A percentile compares a stretch with the other conserved stretches of the same genome.
Conservation (phyloP, 192 early-diverging fungal genomes). For the Mortierella hygrophila region DNA sequence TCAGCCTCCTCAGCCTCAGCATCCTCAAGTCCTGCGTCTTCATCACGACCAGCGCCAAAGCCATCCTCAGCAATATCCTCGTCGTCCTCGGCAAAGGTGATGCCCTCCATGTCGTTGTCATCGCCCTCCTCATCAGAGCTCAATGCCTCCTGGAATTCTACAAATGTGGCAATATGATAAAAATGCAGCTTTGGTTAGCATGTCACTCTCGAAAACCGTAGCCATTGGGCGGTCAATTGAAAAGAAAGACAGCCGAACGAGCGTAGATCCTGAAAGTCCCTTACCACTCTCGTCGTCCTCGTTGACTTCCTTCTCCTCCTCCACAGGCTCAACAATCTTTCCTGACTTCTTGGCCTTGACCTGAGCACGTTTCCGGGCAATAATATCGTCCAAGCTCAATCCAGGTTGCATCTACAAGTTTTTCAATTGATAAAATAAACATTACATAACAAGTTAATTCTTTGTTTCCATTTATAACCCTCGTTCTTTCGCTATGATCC, state of each 20-base stretch:
- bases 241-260: not conserved
- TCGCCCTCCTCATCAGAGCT: slow-evolving; percentile 51
- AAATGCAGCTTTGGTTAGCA: not conserved
- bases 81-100: slow-evolving; percentile 37
- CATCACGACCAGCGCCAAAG: slow-evolving; percentile 55
- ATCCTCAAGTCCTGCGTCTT: slow-evolving; percentile 45
- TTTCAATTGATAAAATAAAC: not conserved
- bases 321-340: slow-evolving; percentile 52
- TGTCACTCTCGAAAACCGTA: not conserved
- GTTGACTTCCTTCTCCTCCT: slow-evolving; percentile 45
- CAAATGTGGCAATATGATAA: slow-evolving; percentile 14
- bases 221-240: not conserved
- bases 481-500: not conserved
- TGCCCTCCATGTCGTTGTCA: slow-evolving; percentile 40
- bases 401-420: slow-evolving; percentile 43
- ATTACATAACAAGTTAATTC: not conserved
- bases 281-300: slow-evolving; percentile 55
- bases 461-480: not conserved
- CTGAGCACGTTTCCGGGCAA: slow-evolving; percentile 38
- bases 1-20: slow-evolving; percentile 46
- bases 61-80: slow-evolving; percentile 53
- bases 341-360: slow-evolving; percentile 56
- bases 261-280: not conserved
- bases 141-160: slow-evolving; percentile 48
- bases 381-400: slow-evolving; percentile 50